Evolutionary conservation across 2,329 filamentous ascomycete species (phyloP).

Genomic region (Rosellinia necatrix): DNA sequence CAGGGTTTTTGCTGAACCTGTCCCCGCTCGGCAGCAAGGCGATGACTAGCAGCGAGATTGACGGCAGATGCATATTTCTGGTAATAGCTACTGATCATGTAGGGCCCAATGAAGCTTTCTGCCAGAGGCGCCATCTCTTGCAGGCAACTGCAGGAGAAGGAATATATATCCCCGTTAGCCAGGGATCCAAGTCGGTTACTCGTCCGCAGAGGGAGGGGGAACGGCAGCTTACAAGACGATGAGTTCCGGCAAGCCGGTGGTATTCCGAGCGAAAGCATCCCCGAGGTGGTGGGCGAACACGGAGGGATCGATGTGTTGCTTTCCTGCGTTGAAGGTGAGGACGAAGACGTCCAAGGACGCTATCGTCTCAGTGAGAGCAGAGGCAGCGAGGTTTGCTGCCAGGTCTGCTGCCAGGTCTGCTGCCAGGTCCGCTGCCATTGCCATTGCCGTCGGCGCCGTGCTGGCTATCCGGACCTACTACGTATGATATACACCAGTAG

Average conservation of each 20-base stretch:
- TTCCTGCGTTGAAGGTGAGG: constrained; percentile 88
- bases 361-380: background rate
- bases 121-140: constrained; percentile 89
- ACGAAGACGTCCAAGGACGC: constrained; percentile 69
- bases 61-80: constrained; percentile 72
- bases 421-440: no score
- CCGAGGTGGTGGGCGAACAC: constrained; percentile 75
- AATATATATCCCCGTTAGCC: no score
- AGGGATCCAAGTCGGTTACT: no score
- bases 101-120: constrained; percentile 83
- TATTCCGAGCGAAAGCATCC: constrained; percentile 57
- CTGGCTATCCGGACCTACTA: no score
- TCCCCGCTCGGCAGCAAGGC: constrained; percentile 28
- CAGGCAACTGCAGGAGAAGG: constrained; percentile 62
- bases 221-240: constrained; percentile 59
- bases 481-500: no score
- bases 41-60: constrained; percentile 64
- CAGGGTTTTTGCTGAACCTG: constrained; percentile 22
- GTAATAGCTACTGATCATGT: constrained; percentile 78
- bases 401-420: no score
- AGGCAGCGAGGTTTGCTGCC: background rate
- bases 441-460: no score
- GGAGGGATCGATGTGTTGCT: constrained; percentile 68
- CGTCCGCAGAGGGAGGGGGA: background rate
- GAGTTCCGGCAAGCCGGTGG: constrained; percentile 54